Base-by-base conservation (phyloP, 2,329 filamentous ascomycete species). In the Fusarium heterosporum region DNA sequence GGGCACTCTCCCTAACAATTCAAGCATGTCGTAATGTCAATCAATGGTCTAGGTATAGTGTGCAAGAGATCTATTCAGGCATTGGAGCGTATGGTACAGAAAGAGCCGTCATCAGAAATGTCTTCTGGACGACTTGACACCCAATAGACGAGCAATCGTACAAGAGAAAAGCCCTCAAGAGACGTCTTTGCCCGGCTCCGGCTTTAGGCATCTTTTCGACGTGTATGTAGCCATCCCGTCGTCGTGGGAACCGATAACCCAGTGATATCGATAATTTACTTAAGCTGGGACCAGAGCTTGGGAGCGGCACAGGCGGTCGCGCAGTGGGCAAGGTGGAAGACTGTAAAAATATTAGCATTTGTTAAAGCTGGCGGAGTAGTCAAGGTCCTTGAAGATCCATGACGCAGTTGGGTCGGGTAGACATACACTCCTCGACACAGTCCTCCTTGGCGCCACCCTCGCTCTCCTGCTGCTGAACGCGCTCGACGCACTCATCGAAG, bases 261-360 rank as follows among this genome's bases (percentile, higher is more conserved):
- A 39, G 43, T 61, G 55, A 49, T 52, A 39, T 53, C 46, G 51
- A 55, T 55, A 52, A 36, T 83, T 87, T 97, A 98, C 88, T 95
- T 96, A 80, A 98, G 91, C 82, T 89, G 84, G 71, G 90, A 87
- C 89, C 93, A 99, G 76, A 99, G 91, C 90, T 97, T 97, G 76
- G 95, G 94, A 55, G 96, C 96, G 68, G 96, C 95, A 80, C 96
- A 99, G 79, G 90, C 85, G 76, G 88, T 92, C 69, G 95, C 93
- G 85, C 96, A 99, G 87, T 98, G 96, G 75, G 92, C 90, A 75
- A 99, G 92, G 83, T 99, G 95, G 91, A 99, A 99, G 87, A 97
- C 95, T 97, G 36, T 25, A 30, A 51, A 14, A 10, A 51, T 30
- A 58, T 73, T 61, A 73, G 70, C 14, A 55, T 40, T 34, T 43